phyloP scores from a whole-genome alignment of 179 eudicot species.

The Nepenthes alata region DNA sequence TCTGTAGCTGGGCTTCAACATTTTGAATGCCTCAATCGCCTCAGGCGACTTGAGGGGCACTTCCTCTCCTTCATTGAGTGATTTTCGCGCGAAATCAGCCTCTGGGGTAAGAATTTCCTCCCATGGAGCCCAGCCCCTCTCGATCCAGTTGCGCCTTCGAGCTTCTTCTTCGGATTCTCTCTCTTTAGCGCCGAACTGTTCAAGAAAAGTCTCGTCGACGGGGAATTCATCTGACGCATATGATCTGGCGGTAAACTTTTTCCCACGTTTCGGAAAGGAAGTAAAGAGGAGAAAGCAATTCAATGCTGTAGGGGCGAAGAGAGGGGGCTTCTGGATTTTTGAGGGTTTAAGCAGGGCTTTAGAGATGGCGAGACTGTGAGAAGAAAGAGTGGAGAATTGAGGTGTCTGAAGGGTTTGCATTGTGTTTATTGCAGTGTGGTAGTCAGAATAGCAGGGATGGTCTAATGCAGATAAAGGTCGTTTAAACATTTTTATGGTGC shows the following conservation, averaged over 20 bases:
- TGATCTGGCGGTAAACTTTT: constrained; percentile 14
- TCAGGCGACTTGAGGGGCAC: constrained; percentile 62
- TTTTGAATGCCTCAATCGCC: constrained; percentile 71
- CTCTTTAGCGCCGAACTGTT: constrained; percentile 49
- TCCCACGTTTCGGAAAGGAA: constrained; percentile 4
- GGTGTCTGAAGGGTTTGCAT: constrained; percentile 42
- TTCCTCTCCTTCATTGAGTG: constrained; percentile 84
- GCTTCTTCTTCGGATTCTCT: constrained; percentile 66
- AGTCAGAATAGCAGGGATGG: not conserved
- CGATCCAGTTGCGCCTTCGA: constrained; percentile 71
- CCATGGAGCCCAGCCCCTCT: constrained; percentile 98
- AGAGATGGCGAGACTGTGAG: constrained; percentile 12
- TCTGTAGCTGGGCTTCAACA: constrained; percentile 63
- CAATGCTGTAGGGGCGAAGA: not conserved
- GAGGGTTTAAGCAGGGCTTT: constrained; percentile 34
- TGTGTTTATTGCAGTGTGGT: not conserved
- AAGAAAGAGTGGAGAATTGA: constrained; percentile 17
- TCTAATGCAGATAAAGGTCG: not conserved
- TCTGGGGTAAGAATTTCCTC: constrained; percentile 82
- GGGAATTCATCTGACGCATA: constrained; percentile 65
- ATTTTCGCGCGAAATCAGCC: constrained; percentile 60
- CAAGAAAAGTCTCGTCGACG: constrained; percentile 69
- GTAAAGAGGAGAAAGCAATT: not conserved
- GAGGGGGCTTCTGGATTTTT: constrained; percentile 4
- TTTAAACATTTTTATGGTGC: not conserved